phyloP scores from a whole-genome alignment of 306 rosid species.

The Quercus dentata region DNA sequence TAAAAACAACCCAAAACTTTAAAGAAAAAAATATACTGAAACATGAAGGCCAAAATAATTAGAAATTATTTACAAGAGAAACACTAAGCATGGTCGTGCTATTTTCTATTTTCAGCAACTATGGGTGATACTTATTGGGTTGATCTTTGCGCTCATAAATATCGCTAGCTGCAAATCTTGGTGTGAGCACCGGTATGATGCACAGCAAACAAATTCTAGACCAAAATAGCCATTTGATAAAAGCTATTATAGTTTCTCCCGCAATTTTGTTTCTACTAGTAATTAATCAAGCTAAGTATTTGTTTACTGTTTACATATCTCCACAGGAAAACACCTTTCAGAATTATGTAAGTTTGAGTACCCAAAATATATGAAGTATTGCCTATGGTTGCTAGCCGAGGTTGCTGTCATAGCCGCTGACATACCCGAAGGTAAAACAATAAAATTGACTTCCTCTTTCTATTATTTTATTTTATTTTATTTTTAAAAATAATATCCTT shows the following conservation, averaged over 20 bases:
- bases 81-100: background rate
- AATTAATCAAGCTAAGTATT: background rate
- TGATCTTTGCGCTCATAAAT: conserved; percentile 81
- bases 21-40: too few relatives aligned
- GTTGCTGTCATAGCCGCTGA: conserved; percentile 86
- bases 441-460: too few relatives aligned
- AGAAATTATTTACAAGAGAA: background rate
- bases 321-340: conserved; percentile 78
- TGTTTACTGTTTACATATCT: background rate
- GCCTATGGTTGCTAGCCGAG: conserved; percentile 84
- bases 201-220: background rate
- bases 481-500: too few relatives aligned
- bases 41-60: background rate
- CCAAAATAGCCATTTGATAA: background rate
- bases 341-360: conserved; percentile 84
- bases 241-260: background rate
- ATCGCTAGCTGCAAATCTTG: conserved; percentile 88
- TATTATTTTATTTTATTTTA: too few relatives aligned
- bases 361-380: conserved; percentile 59
- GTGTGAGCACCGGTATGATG: conserved; percentile 65
- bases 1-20: too few relatives aligned
- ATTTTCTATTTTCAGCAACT: conserved; percentile 50
- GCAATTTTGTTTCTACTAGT: background rate
- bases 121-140: conserved; percentile 58
- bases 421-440: conserved; percentile 73